Conservation (phyloP, 768 basidiomycete species). For the Hysterangium stoloniferum region DNA sequence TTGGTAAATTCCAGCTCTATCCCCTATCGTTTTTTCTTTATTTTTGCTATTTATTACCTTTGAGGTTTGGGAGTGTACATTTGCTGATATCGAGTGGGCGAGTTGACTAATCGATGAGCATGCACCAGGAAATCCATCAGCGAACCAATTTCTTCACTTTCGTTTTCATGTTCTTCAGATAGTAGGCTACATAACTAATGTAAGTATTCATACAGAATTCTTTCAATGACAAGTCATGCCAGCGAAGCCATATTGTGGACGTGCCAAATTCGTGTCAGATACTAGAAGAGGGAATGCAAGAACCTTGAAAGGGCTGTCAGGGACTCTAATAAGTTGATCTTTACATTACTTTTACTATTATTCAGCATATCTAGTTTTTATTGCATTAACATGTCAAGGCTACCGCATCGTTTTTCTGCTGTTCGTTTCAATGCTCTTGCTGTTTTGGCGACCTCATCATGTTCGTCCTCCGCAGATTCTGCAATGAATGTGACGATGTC, state of each 20-base stretch:
- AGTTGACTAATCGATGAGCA: constrained; percentile 55
- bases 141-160: constrained; percentile 53
- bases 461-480: constrained; percentile 84
- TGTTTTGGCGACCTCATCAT: constrained; percentile 70
- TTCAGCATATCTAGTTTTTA: constrained; percentile 7
- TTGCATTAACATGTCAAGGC: constrained; percentile 27
- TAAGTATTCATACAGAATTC: constrained; percentile 38
- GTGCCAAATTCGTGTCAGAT: constrained; percentile 58
- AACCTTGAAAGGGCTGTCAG: too few relatives aligned
- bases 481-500: constrained; percentile 84
- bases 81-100: constrained; percentile 42
- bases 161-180: constrained; percentile 17
- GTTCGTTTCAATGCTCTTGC: constrained; percentile 61
- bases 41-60: not conserved
- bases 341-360: too few relatives aligned
- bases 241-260: constrained; percentile 57
- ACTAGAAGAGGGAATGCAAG: constrained; percentile 42
- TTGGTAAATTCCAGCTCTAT: too few relatives aligned
- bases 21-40: too few relatives aligned
- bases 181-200: not conserved
- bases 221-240: constrained; percentile 62
- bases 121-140: constrained; percentile 43
- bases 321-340: too few relatives aligned
- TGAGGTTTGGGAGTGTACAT: constrained; percentile 68
- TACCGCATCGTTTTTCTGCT: constrained; percentile 66